Conservation (phyloP, 306 rosid species). For the Acacia confusa region DNA sequence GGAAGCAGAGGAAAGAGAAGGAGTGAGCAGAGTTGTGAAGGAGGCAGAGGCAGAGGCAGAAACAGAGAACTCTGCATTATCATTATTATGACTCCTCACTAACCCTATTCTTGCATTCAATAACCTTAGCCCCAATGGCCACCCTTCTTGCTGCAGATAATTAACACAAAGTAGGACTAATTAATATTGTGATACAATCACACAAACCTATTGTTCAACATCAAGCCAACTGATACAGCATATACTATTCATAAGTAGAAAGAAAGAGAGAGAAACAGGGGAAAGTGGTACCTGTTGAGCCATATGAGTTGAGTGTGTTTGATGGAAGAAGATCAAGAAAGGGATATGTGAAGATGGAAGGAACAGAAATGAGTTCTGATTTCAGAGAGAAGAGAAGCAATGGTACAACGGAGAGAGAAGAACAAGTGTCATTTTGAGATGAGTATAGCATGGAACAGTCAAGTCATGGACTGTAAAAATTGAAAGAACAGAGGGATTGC, state of each 20-base stretch:
- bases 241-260: background rate
- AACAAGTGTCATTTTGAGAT: background rate
- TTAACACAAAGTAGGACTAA: background rate
- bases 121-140: slow-evolving; percentile 81
- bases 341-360: background rate
- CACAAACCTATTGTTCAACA: background rate
- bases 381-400: slow-evolving; percentile 18
- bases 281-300: slow-evolving; percentile 51
- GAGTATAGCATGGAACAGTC: background rate
- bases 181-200: background rate
- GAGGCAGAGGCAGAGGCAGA: slow-evolving; percentile 69
- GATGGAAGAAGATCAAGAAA: background rate
- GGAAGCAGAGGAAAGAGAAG: slow-evolving; percentile 46
- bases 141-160: slow-evolving; percentile 63
- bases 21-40: slow-evolving; percentile 68
- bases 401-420: background rate
- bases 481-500: background rate
- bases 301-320: slow-evolving; percentile 34
- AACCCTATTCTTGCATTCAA: slow-evolving; percentile 64
- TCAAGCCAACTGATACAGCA: background rate
- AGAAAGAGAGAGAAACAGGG: background rate
- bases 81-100: slow-evolving; percentile 25
- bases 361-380: slow-evolving; percentile 3
- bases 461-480: background rate
- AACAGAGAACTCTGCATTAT: slow-evolving; percentile 46